Percentiles rank a stretch among this genome's conserved stretches.
phyloP scores from a whole-genome alignment of 176 grass and related monocot genomes.

The Luzula sylvatica region DNA sequence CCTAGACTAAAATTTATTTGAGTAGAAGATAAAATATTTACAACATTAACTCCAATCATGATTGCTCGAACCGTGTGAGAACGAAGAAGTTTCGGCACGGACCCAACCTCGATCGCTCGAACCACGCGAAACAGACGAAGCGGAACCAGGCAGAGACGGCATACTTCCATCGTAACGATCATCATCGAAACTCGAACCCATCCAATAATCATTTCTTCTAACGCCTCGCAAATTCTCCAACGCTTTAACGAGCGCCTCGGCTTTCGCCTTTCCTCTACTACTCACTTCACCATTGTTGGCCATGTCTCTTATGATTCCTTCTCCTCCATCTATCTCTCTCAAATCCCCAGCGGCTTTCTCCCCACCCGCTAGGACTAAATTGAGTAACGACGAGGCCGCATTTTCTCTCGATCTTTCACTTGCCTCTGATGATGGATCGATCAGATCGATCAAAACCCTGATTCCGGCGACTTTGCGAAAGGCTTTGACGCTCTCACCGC shows the following conservation, averaged over 20 bases:
- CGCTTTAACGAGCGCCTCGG: conserved; percentile 43
- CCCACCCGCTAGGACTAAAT: conserved; percentile 65
- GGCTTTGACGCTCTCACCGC: conserved; percentile 59
- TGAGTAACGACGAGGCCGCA: conserved; percentile 60
- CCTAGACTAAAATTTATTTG: no score
- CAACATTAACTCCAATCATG: not conserved
- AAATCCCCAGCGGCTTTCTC: conserved; percentile 40
- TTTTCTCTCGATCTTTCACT: conserved; percentile 54
- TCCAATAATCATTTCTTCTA: conserved; percentile 10
- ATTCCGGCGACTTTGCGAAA: conserved; percentile 55
- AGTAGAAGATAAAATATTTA: no score
- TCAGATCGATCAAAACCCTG: conserved; percentile 53
- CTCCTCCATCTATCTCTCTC: conserved; percentile 34
- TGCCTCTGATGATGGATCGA: conserved; percentile 25
- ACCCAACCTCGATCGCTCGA: not conserved
- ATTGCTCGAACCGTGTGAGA: not conserved
- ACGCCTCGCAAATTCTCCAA: conserved; percentile 24
- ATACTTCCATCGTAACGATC: not conserved
- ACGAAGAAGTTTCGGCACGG: not conserved
- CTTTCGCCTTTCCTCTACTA: conserved; percentile 63
- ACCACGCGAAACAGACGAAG: conserved; percentile 1
- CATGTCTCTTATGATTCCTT: conserved; percentile 40
- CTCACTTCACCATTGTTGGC: conserved; percentile 30
- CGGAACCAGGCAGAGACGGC: not conserved
- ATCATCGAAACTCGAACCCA: not conserved